Conservation (phyloP, 345 rosid genomes). For the Rubroshorea leprosula region DNA sequence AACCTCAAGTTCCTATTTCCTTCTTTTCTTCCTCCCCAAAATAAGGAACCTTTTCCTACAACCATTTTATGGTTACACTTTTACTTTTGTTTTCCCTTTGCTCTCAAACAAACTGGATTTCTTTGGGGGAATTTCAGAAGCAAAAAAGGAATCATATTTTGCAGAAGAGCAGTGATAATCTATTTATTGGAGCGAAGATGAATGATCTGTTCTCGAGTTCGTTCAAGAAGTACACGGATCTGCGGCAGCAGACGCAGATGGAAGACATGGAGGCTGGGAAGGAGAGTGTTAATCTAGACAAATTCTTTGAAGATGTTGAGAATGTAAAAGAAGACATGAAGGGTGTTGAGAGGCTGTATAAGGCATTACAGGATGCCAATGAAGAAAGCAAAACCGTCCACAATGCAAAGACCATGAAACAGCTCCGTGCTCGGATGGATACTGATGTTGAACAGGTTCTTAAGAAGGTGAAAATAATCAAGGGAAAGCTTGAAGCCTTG, state of each 20-base stretch:
- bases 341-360: constrained; percentile 48
- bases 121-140: no score
- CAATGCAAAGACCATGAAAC: constrained; percentile 56
- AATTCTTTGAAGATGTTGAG: constrained; percentile 74
- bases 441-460: constrained; percentile 55
- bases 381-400: constrained; percentile 65
- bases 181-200: constrained; percentile 33
- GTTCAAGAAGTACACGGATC: constrained; percentile 69
- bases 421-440: constrained; percentile 58
- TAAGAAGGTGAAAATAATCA: constrained; percentile 59
- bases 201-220: constrained; percentile 78
- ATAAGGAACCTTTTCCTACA: background rate
- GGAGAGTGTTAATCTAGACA: constrained; percentile 59
- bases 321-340: constrained; percentile 65
- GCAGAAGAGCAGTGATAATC: no score
- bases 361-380: constrained; percentile 62
- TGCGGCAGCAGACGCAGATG: constrained; percentile 41
- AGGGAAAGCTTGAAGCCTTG: constrained; percentile 66
- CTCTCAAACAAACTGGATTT: no score
- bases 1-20: constrained; percentile 15
- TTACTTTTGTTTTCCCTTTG: no score
- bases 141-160: no score
- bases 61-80: constrained; percentile 14
- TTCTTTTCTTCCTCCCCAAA: no score
- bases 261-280: constrained; percentile 66